These are phyloP conservation scores for Coleophoma eucalyptorum DNA, from an alignment of 2,329 filamentous ascomycete genomes.

Conservation along the genomic window DNA sequence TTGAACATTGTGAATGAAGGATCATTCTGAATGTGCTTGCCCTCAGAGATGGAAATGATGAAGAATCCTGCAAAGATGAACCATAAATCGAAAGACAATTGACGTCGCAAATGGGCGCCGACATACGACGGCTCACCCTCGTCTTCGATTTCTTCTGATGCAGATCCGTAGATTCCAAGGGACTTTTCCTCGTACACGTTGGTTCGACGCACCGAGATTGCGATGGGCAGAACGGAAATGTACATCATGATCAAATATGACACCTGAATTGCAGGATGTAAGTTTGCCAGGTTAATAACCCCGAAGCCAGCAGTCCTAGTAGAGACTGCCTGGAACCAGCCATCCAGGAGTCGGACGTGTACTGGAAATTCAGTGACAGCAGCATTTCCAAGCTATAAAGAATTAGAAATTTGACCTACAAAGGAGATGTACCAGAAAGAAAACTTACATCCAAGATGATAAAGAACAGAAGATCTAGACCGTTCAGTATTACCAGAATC, in stretches of 20 bases:
- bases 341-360: slow-evolving; percentile 76
- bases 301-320: slow-evolving; percentile 90
- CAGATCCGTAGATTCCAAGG: slow-evolving; percentile 64
- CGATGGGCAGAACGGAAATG: slow-evolving; percentile 94
- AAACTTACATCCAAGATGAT: slow-evolving; percentile 79
- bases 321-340: slow-evolving; percentile 83
- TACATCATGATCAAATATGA: slow-evolving; percentile 99
- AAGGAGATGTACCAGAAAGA: not conserved
- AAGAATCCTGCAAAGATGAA: slow-evolving; percentile 94
- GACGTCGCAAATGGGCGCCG: slow-evolving; percentile 83
- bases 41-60: slow-evolving; percentile 87
- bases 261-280: slow-evolving; percentile 90
- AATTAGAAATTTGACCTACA: not conserved
- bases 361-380: slow-evolving; percentile 65
- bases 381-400: slow-evolving; percentile 62
- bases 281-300: slow-evolving; percentile 68
- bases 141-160: slow-evolving; percentile 43
- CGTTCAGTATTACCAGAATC: slow-evolving; percentile 78
- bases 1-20: slow-evolving; percentile 64
- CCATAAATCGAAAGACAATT: slow-evolving; percentile 97
- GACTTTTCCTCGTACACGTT: slow-evolving; percentile 96
- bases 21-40: slow-evolving; percentile 59
- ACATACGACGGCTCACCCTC: slow-evolving; percentile 73
- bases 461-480: slow-evolving; percentile 84
- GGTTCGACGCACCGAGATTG: slow-evolving; percentile 88